Conservation (phyloP, 2,329 filamentous ascomycete species). For the Penicillium sp. region DNA sequence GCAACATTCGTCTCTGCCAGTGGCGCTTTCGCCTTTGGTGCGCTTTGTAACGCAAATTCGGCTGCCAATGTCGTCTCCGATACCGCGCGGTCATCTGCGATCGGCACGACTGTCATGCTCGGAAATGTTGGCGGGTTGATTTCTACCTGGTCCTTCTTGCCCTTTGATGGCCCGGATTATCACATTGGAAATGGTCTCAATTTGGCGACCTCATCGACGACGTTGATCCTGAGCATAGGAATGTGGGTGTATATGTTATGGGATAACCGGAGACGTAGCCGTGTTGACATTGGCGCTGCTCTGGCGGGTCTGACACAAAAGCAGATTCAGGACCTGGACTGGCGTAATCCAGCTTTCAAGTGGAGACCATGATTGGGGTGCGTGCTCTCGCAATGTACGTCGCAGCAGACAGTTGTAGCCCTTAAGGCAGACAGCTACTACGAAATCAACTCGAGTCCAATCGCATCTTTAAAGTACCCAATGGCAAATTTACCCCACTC, state of each 20-base stretch:
- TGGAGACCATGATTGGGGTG: constrained; percentile 52
- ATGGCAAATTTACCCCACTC: too few species aligned
- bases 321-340: constrained; percentile 66
- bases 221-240: constrained; percentile 55
- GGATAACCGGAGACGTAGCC: constrained; percentile 64
- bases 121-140: constrained; percentile 74
- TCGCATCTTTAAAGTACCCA: background rate
- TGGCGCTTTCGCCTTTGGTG: constrained; percentile 66
- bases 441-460: background rate
- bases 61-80: constrained; percentile 74
- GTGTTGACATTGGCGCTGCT: constrained; percentile 59
- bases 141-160: constrained; percentile 68
- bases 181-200: constrained; percentile 74
- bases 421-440: too few species aligned
- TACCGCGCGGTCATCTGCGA: constrained; percentile 68
- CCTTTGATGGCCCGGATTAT: constrained; percentile 67
- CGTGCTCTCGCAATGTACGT: too few species aligned
- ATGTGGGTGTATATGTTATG: constrained; percentile 64
- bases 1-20: constrained; percentile 71
- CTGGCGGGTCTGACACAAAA: constrained; percentile 58
- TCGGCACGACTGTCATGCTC: constrained; percentile 71
- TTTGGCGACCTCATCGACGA: constrained; percentile 62
- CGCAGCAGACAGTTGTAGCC: too few species aligned
- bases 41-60: constrained; percentile 69
- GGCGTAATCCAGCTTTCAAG: constrained; percentile 68